Evolutionary conservation across 805 yeast species (phyloP).

Genomic region (Torulaspora franciscae): DNA sequence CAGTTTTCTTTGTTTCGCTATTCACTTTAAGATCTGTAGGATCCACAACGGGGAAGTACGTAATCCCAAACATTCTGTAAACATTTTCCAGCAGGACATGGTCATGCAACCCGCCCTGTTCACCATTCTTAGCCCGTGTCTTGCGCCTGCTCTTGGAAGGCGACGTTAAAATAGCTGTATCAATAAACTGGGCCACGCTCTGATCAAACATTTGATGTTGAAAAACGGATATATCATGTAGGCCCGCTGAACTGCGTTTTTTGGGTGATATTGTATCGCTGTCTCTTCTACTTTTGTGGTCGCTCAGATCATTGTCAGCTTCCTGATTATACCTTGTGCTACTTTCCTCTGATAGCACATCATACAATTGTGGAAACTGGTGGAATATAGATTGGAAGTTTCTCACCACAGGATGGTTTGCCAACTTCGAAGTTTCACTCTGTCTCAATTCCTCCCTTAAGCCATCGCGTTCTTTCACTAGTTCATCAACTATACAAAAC

Average conservation of each 20-base stretch:
- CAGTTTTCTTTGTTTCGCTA: conserved; percentile 12
- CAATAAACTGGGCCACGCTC: conserved; percentile 21
- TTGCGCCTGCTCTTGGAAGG: conserved; percentile 28
- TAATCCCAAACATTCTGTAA: conserved; percentile 39
- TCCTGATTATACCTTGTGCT: not conserved
- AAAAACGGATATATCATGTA: not conserved
- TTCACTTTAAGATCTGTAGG: conserved; percentile 29
- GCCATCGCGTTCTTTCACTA: conserved; percentile 12
- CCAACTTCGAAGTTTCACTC: conserved; percentile 5
- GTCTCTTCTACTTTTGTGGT: not conserved
- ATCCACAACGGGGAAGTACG: conserved; percentile 38
- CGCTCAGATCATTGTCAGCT: not conserved
- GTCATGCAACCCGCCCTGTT: not conserved
- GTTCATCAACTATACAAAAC: conserved; percentile 14
- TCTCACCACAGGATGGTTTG: conserved; percentile 13
- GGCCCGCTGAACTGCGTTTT: not conserved
- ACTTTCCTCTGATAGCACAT: conserved; percentile 13
- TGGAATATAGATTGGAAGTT: conserved; percentile 23
- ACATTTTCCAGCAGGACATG: conserved; percentile 32
- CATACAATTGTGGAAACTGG: conserved; percentile 25
- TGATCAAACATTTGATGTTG: conserved; percentile 29
- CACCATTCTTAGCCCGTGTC: conserved; percentile 1
- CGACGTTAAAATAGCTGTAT: conserved; percentile 26
- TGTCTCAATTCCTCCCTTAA: conserved; percentile 10
- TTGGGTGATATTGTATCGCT: not conserved